Base-by-base conservation (phyloP, 192 early-diverging fungal species). In the Podila epigama region DNA sequence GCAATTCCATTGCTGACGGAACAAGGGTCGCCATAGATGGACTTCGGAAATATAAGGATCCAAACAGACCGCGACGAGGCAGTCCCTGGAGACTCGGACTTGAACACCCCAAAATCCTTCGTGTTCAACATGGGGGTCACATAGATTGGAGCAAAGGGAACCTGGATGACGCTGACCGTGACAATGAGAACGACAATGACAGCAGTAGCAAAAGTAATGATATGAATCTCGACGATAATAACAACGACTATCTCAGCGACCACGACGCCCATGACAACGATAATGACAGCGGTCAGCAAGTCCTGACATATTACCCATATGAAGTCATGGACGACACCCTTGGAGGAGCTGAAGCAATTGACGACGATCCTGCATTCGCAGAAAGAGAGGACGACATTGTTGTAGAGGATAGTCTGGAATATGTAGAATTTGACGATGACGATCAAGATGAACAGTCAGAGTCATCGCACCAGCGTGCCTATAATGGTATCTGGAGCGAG, bases 401-500 rank as follows among this genome's bases (percentile, higher is more conserved):
- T 51, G 18, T 13, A 18, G 48, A 51, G 22, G 48, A 51, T n/a
- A n/a, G 18, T 22, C 39, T 41, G 8, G 39, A 41, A 6, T 6
- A 51, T 22, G 48, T 20, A 13, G 18, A 22, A n/a, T 13, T 5
- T 5, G 34, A 57, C 32, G 55, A 57, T 20, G 12, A 18, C 33
- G 55, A 57, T 11, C 6, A 57, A 12, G 32, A 34, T 18, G 55
- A 37, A 13, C 16, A 56, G 8, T 18, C 18, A 12, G 34, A 57
- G 13, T 15, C 41, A 12, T 63, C 69, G 12, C 61, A 60, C 4
- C 60, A 70, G 12, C 55, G 60, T 32, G 54, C 57, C 0, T 66
- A 60, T 39, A 42, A 50, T 12, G 63, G 65, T 3, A 61, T 66
- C 6, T 73, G 70, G 70, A 66, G 44, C 15, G 63, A 66, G 29